Evolutionary conservation across 805 yeast species (phyloP).

Genomic region (Yamadazyma akitaensis): DNA sequence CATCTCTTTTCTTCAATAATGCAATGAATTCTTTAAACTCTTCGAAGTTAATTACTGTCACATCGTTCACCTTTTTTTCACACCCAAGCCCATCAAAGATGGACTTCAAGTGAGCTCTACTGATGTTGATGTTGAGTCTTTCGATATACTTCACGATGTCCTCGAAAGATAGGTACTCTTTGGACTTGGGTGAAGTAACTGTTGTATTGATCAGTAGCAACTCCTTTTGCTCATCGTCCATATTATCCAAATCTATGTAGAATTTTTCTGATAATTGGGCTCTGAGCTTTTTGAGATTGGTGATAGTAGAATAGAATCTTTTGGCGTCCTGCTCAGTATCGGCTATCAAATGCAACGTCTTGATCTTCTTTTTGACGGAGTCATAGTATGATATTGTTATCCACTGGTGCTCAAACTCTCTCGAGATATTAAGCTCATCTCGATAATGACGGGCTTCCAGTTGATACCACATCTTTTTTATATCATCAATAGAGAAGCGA

Average conservation of each 20-base stretch:
- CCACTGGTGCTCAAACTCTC: conserved; percentile 69
- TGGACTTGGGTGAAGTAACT: conserved; percentile 14
- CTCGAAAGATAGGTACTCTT: conserved; percentile 49
- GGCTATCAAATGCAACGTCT: conserved; percentile 79
- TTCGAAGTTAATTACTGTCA: conserved; percentile 51
- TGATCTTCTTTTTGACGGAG: conserved; percentile 57
- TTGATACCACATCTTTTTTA: conserved; percentile 58
- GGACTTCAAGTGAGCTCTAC: conserved; percentile 44
- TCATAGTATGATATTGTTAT: conserved; percentile 71
- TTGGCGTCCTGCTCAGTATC: conserved; percentile 56
- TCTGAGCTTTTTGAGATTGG: conserved; percentile 59
- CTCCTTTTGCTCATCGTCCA: conserved; percentile 26
- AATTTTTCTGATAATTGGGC: conserved; percentile 62
- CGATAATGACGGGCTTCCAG: conserved; percentile 79
- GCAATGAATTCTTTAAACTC: conserved; percentile 77
- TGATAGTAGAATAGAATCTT: conserved; percentile 53
- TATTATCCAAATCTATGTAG: conserved; percentile 36
- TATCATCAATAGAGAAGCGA: conserved; percentile 52
- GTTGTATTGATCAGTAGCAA: conserved; percentile 22
- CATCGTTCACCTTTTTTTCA: conserved; percentile 29
- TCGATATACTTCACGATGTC: conserved; percentile 66
- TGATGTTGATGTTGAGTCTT: conserved; percentile 70
- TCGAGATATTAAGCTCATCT: conserved; percentile 75
- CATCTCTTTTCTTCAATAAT: conserved; percentile 61
- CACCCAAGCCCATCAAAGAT: conserved; percentile 39